Evolutionary conservation across 345 rosid species (phyloP).

Genomic region (Balakata baccata): DNA sequence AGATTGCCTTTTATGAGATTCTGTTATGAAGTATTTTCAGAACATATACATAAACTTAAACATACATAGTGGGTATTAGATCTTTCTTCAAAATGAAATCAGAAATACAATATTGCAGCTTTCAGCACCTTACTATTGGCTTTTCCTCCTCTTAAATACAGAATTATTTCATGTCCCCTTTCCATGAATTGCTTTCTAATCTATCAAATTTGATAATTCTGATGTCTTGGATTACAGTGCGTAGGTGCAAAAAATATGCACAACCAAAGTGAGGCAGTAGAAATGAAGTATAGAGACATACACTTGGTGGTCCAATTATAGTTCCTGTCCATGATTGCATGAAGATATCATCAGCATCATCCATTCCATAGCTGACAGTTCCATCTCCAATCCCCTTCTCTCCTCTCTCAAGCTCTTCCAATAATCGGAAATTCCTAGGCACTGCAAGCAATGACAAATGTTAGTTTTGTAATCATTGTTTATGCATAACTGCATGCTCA

Average conservation of each 20-base stretch:
- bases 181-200: no score
- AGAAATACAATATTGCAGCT: no score
- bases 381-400: slow-evolving; percentile 92
- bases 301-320: slow-evolving; percentile 68
- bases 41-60: no score
- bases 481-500: slow-evolving; percentile 2
- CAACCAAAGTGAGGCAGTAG: not conserved
- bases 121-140: no score
- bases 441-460: slow-evolving; percentile 36
- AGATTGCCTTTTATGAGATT: no score
- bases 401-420: slow-evolving; percentile 83
- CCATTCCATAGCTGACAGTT: slow-evolving; percentile 98
- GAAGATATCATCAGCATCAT: slow-evolving; percentile 88
- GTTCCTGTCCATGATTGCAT: slow-evolving; percentile 97
- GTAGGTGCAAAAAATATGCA: not conserved
- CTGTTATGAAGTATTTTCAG: no score
- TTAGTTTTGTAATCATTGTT: slow-evolving; percentile 6
- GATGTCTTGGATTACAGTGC: no score
- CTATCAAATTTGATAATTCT: no score
- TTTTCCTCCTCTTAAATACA: no score
- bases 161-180: no score
- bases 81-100: no score
- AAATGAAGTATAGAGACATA: slow-evolving; percentile 17
- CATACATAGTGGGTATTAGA: no score
- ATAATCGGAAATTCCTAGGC: slow-evolving; percentile 65